A percentile compares a stretch with the other conserved stretches of the same genome.
Evolutionary conservation across 352 stramenopile species (phyloP).

Genomic region (Phytopythium kandeliae): DNA sequence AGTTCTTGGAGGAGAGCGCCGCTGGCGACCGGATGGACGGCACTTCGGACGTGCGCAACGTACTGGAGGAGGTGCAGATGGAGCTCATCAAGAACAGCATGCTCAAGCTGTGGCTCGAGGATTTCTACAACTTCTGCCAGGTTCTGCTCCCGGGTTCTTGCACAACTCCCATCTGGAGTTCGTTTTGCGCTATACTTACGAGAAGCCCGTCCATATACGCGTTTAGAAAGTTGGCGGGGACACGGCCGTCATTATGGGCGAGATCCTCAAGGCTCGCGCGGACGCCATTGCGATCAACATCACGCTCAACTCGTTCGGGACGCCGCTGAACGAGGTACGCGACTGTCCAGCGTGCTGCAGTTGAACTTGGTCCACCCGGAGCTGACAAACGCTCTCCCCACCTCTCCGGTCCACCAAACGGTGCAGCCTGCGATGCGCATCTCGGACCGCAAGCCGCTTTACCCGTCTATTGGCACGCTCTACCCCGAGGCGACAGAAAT

Average conservation of each 20-base stretch:
- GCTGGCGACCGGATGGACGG: slow-evolving; percentile 77
- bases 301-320: slow-evolving; percentile 98
- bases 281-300: slow-evolving; percentile 99
- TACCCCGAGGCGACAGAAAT: slow-evolving; percentile 96
- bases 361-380: no score
- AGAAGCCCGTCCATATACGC: no score
- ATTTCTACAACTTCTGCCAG: slow-evolving; percentile 94
- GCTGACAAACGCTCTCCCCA: no score
- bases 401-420: not conserved
- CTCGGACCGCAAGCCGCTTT: slow-evolving; percentile 96
- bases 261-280: slow-evolving; percentile 92
- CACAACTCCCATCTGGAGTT: no score
- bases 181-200: not conserved
- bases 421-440: slow-evolving; percentile 92
- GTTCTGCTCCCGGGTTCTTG: slow-evolving; percentile 12
- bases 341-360: no score
- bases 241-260: slow-evolving; percentile 96
- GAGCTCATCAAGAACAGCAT: slow-evolving; percentile 99
- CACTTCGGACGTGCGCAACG: slow-evolving; percentile 90
- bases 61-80: slow-evolving; percentile 99
- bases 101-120: slow-evolving; percentile 96
- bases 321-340: slow-evolving; percentile 80
- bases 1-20: slow-evolving; percentile 95
- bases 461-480: slow-evolving; percentile 95
- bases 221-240: slow-evolving; percentile 90